Conservation (phyloP, 1,139 yeast species). For the Kodamaea ohmeri region DNA sequence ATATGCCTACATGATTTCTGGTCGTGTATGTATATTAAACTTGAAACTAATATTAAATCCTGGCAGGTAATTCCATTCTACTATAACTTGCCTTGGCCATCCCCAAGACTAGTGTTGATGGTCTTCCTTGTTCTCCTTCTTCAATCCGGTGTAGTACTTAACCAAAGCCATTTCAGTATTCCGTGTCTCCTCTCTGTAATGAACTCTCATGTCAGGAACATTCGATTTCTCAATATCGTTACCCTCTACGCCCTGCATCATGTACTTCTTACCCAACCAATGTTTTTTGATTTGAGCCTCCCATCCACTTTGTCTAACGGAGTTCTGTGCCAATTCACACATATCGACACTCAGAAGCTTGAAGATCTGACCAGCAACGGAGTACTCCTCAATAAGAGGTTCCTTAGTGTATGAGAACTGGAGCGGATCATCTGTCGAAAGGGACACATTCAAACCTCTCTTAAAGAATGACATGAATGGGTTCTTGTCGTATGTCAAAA, state of each 20-base stretch:
- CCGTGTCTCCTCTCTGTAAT: conserved; percentile 79
- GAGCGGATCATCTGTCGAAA: conserved; percentile 71
- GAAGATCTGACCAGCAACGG: conserved; percentile 97
- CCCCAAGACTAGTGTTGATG: background rate
- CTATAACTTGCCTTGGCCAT: background rate
- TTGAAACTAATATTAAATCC: too few species aligned
- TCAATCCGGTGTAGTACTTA: conserved; percentile 48
- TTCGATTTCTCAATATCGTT: conserved; percentile 92
- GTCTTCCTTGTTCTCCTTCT: conserved; percentile 7
- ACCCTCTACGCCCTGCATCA: conserved; percentile 64
- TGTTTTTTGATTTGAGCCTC: conserved; percentile 80
- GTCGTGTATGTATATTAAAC: too few species aligned
- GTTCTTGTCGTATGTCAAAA: conserved; percentile 90
- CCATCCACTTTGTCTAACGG: conserved; percentile 91
- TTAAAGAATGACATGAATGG: conserved; percentile 89
- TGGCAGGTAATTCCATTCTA: too few species aligned
- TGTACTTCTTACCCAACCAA: conserved; percentile 83
- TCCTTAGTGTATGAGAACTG: conserved; percentile 96
- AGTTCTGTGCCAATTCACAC: conserved; percentile 88
- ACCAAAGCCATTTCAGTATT: conserved; percentile 73
- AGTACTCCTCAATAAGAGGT: conserved; percentile 95
- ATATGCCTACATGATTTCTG: too few species aligned
- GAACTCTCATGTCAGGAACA: conserved; percentile 84
- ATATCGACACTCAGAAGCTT: conserved; percentile 91
- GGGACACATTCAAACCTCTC: conserved; percentile 88